Percentiles rank a stretch among this genome's conserved stretches.
phyloP scores from a whole-genome alignment of 1,139 yeast genomes.

The Lodderomyces oxycetoniae region DNA sequence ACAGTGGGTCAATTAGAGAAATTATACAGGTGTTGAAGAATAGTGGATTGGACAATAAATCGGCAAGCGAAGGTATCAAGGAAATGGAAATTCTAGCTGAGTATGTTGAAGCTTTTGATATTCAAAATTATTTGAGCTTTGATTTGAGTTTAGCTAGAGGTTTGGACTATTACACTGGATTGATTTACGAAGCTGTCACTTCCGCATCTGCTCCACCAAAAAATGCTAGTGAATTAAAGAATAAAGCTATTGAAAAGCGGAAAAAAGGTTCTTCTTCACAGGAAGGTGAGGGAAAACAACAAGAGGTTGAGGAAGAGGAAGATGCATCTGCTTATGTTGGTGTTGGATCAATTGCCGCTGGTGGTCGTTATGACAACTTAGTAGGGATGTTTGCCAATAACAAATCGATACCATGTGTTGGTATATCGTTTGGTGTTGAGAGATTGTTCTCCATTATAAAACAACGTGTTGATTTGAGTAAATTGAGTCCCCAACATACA shows the following conservation, averaged over 20 bases:
- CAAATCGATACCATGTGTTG: slow-evolving; percentile 94
- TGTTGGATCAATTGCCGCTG: slow-evolving; percentile 97
- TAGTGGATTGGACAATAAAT: slow-evolving; percentile 58
- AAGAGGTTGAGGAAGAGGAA: slow-evolving; percentile 48
- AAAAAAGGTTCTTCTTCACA: slow-evolving; percentile 48
- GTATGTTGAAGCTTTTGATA: slow-evolving; percentile 76
- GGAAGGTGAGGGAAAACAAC: slow-evolving; percentile 31
- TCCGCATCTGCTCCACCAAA: slow-evolving; percentile 91
- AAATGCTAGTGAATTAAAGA: slow-evolving; percentile 63
- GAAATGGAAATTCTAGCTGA: slow-evolving; percentile 75
- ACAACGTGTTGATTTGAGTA: slow-evolving; percentile 59
- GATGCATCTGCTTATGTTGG: slow-evolving; percentile 97
- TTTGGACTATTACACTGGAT: slow-evolving; percentile 93
- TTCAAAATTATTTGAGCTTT: slow-evolving; percentile 62
- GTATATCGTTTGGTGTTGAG: slow-evolving; percentile 94
- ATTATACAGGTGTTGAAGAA: slow-evolving; percentile 52
- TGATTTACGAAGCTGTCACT: slow-evolving; percentile 94
- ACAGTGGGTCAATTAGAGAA: slow-evolving; percentile 71
- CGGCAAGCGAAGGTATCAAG: slow-evolving; percentile 74
- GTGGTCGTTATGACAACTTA: slow-evolving; percentile 94
- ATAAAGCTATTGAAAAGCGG: slow-evolving; percentile 35
- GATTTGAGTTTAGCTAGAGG: slow-evolving; percentile 97
- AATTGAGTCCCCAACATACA: slow-evolving; percentile 76
- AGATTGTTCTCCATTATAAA: slow-evolving; percentile 86
- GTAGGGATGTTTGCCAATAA: slow-evolving; percentile 96